Evolutionary conservation across 257 asterid species (phyloP).

Genomic region (Solanum pinnatisectum): DNA sequence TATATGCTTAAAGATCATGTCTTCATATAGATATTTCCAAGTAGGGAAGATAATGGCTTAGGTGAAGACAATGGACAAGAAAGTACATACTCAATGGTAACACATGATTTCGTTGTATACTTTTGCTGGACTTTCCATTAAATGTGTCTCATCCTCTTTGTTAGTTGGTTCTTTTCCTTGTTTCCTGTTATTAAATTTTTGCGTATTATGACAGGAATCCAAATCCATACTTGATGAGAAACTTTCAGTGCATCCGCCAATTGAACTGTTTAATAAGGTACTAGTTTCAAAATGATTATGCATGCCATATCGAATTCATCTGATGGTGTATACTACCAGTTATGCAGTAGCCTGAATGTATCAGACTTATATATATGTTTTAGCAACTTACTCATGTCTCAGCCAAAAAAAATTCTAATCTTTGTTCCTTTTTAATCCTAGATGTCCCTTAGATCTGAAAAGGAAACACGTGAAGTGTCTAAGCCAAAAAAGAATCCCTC

Average conservation of each 20-base stretch:
- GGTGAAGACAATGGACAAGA: constrained; percentile 8
- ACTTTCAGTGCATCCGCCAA: constrained; percentile 27
- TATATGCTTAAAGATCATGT: not conserved
- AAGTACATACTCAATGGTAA: constrained; percentile 1
- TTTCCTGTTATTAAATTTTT: not conserved
- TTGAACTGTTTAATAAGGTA: constrained; percentile 56
- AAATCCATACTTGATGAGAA: constrained; percentile 17
- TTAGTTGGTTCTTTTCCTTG: not conserved
- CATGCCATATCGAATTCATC: not conserved
- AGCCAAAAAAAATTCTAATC: not conserved
- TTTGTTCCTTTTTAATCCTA: constrained; percentile 6
- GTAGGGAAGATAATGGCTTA: constrained; percentile 6
- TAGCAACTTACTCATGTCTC: not conserved
- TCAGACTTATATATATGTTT: not conserved
- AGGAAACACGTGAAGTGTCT: constrained; percentile 11
- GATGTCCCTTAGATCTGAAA: constrained; percentile 55
- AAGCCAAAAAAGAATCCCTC: constrained; percentile 15
- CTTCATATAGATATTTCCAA: constrained; percentile 23
- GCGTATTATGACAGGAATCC: constrained; percentile 27
- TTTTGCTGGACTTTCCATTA: not conserved
- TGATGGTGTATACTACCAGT: not conserved
- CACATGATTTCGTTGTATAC: not conserved
- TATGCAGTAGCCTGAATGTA: not conserved
- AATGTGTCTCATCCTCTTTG: not conserved
- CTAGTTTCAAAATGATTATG: not conserved